Evolutionary conservation across 2,329 filamentous ascomycete species (phyloP).

Genomic region (Monosporascus sp.): DNA sequence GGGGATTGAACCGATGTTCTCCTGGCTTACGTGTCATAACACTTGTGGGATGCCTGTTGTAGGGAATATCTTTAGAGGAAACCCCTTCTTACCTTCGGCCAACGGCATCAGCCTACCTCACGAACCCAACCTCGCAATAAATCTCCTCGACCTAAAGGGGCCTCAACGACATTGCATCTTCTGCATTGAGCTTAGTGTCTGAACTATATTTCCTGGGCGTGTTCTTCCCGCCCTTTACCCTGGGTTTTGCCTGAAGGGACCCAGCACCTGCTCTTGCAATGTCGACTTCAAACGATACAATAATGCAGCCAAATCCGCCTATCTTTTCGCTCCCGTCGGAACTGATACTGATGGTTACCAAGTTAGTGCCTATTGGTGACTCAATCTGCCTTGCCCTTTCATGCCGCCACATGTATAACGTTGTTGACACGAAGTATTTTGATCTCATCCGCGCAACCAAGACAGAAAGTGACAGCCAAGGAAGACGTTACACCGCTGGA

Average conservation of each 20-base stretch:
- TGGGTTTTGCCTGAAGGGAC: too few relatives aligned
- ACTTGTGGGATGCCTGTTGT: too few relatives aligned
- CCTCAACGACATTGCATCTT: too few relatives aligned
- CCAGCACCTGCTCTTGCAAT: neutral
- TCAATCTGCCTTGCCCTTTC: constrained; percentile 4
- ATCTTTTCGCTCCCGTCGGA: constrained; percentile 2
- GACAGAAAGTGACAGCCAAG: neutral
- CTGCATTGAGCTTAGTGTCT: too few relatives aligned
- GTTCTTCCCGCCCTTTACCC: neutral
- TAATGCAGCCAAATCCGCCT: neutral
- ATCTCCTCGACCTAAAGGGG: too few relatives aligned
- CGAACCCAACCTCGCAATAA: too few relatives aligned
- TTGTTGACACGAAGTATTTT: constrained; percentile 1
- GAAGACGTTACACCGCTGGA: neutral
- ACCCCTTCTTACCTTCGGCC: too few relatives aligned
- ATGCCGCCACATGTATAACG: neutral
- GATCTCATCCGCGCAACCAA: neutral
- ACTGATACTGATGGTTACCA: constrained; percentile 1
- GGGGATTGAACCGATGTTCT: too few relatives aligned
- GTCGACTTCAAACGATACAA: neutral
- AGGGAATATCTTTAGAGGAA: too few relatives aligned
- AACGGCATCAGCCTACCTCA: too few relatives aligned
- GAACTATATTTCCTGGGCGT: neutral
- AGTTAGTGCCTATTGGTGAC: constrained; percentile 3
- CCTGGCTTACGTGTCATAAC: too few relatives aligned